phyloP scores from a whole-genome alignment of 2,329 filamentous ascomycete species.

The Arthrobotrys iridis region DNA sequence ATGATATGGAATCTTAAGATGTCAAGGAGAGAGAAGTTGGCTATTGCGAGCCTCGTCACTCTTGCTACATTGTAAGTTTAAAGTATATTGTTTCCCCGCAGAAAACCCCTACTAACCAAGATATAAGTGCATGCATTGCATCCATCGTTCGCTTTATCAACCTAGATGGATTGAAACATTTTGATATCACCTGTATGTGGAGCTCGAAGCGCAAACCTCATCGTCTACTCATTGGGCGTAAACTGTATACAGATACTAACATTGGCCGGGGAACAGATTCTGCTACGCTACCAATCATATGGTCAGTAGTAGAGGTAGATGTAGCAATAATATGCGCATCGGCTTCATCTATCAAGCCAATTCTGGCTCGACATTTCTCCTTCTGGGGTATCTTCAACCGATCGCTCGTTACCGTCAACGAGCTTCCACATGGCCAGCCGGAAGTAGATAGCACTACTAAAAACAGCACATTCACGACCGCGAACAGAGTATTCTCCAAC shows the following conservation, averaged over 20 bases:
- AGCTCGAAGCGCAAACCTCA: not conserved
- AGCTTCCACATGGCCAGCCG: conserved; percentile 33
- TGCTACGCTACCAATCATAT: conserved; percentile 38
- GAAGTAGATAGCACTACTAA: conserved; percentile 38
- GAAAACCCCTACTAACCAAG: not conserved
- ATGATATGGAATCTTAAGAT: conserved; percentile 53
- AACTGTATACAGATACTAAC: not conserved
- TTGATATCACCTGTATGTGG: conserved; percentile 49
- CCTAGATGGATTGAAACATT: conserved; percentile 25
- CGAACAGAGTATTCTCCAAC: conserved; percentile 39
- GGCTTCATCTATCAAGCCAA: conserved; percentile 44
- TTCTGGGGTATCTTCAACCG: conserved; percentile 49
- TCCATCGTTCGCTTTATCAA: conserved; percentile 49
- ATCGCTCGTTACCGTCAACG: conserved; percentile 50
- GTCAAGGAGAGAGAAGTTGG: conserved; percentile 43
- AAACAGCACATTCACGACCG: conserved; percentile 48
- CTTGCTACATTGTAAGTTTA: conserved; percentile 46
- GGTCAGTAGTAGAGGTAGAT: conserved; percentile 47
- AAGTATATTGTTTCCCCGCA: too few species aligned
- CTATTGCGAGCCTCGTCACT: conserved; percentile 37
- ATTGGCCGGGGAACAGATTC: conserved; percentile 42
- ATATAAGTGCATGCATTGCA: conserved; percentile 31
- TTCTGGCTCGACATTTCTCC: conserved; percentile 37
- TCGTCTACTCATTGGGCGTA: too few species aligned
- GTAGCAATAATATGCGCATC: conserved; percentile 49